Evolutionary conservation across 2,329 filamentous ascomycete species (phyloP), one percentile per base, ranked within the genome.

Genomic region (Stemphylium vesicarium): DNA sequence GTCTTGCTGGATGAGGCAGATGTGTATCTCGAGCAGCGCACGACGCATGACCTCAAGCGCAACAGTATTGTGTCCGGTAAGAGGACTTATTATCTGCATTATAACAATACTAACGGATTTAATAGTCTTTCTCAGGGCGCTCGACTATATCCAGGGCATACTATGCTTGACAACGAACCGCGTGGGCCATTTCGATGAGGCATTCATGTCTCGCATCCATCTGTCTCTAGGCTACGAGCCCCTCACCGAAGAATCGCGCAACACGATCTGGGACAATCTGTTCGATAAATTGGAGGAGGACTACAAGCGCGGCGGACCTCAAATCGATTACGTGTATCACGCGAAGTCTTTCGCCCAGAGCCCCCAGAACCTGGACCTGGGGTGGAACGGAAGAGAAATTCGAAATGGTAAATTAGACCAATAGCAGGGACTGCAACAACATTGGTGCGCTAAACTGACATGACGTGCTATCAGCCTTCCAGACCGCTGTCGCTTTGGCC

Each of bases 1-100:
- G 35, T 84, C 0, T 83, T 86, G 2, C 76, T 86, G 4, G 84
- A 87, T 64, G 84, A 87, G 68, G 83, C 83, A 2, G 85, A 87
- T 50, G 82, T 86, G 15, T 87, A 84, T 69, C 80, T 87, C 11
- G 82, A 85, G 68, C 70, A 78, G 43, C 81, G 84, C 2, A 68
- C 62, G 8, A 47, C 57, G 9, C 62, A 66, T 39, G 67, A 67
- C 36, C 58, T 70, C 8, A 59, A 66, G 29, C 66, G 67, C 24
- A 78, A 78, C 55, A 68, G 68, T 16, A 60, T 78, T 7, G 75
- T 78, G 2, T 71, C 73, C 20, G 35, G 33, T 36, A 36, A 15
- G 33, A 36, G 6, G 10, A 36, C 33, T 36, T 8, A 16, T 15
- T 20, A 20, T 4, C 20, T 20, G 4, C 20, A 20, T 4, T 3